Conservation (phyloP, 164 flowering plant species). For the Vitis vinifera region ASM3070453v1 NC_081820.1:23296501-23297000, state of each 20-base stretch:
- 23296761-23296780: conserved; percentile 95
- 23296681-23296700: conserved; percentile 17
- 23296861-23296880: too few species aligned
- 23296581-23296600: not conserved
- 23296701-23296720: conserved; percentile 84
- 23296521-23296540: not conserved
- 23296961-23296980: not conserved
- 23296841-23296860: not conserved
- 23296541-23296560: not conserved
- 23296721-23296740: conserved; percentile 90
- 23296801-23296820: not conserved
- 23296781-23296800: conserved; percentile 53
- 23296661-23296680: not conserved
- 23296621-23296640: not conserved
- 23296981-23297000: not conserved
- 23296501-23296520: not conserved
- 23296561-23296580: not conserved
- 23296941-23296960: not conserved
- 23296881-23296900: too few species aligned
- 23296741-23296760: conserved; percentile 96
- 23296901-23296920: not conserved
- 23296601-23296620: not conserved
- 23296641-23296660: not conserved
- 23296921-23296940: not conserved
- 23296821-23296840: not conserved